These are phyloP conservation scores for Phialemoniopsis sp. DNA, from an alignment of 2,329 filamentous ascomycete genomes.

Conservation along the genomic window DNA sequence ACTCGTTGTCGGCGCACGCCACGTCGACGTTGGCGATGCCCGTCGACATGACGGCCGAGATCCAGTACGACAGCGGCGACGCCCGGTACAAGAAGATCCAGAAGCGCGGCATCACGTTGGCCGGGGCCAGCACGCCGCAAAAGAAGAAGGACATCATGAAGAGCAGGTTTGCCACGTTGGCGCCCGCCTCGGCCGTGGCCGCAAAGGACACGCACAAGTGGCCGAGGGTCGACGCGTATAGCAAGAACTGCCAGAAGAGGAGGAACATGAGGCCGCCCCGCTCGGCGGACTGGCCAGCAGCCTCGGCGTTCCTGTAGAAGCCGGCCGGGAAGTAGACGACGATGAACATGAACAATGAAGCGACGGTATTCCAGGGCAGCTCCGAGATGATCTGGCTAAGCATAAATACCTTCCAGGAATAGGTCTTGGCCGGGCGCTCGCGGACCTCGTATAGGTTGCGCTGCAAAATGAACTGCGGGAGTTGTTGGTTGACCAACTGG, in stretches of 20 bases:
- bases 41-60: slow-evolving; percentile 60
- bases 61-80: slow-evolving; percentile 70
- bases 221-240: slow-evolving; percentile 65
- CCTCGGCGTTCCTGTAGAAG: slow-evolving; percentile 53
- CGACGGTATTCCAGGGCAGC: slow-evolving; percentile 64
- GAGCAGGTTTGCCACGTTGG: slow-evolving; percentile 61
- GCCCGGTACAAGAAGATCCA: slow-evolving; percentile 72
- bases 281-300: slow-evolving; percentile 44
- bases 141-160: slow-evolving; percentile 64
- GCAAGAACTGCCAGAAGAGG: slow-evolving; percentile 59
- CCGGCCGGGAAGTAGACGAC: slow-evolving; percentile 69
- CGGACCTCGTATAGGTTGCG: slow-evolving; percentile 66
- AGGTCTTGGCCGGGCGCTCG: slow-evolving; percentile 64
- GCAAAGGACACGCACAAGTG: slow-evolving; percentile 61
- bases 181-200: slow-evolving; percentile 59
- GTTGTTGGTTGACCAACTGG: slow-evolving; percentile 58
- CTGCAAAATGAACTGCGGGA: slow-evolving; percentile 67
- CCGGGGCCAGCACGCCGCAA: slow-evolving; percentile 58
- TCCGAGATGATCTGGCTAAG: slow-evolving; percentile 64
- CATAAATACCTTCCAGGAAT: slow-evolving; percentile 65
- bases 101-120: slow-evolving; percentile 56
- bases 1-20: slow-evolving; percentile 60
- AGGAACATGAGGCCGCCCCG: slow-evolving; percentile 64
- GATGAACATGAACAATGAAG: slow-evolving; percentile 59
- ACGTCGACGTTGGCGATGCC: slow-evolving; percentile 59